Conservation (phyloP, 2,329 filamentous ascomycete genomes). For the Cercospora citrullina region DNA sequence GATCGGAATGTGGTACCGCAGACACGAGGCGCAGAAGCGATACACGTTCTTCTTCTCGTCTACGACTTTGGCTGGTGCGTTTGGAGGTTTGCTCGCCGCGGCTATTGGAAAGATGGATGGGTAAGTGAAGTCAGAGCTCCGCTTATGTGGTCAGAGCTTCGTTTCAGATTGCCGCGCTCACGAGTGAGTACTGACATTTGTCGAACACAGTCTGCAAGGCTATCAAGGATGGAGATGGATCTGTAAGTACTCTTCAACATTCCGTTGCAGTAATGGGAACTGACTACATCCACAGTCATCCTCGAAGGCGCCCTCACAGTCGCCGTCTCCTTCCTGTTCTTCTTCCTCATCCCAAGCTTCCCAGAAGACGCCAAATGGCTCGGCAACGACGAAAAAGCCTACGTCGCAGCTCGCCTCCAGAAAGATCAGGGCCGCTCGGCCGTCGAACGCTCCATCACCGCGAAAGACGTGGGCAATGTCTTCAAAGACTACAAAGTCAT, state of each 20-base stretch:
- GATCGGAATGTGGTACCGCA: slow-evolving; percentile 78
- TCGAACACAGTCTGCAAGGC: slow-evolving; percentile 46
- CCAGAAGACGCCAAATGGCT: slow-evolving; percentile 54
- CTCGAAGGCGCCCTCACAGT: slow-evolving; percentile 57
- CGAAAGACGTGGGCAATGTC: slow-evolving; percentile 46
- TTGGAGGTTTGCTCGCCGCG: slow-evolving; percentile 80
- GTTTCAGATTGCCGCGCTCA: not conserved
- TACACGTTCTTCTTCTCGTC: slow-evolving; percentile 93
- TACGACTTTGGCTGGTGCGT: slow-evolving; percentile 77
- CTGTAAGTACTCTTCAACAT: not conserved
- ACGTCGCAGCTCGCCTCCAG: slow-evolving; percentile 49
- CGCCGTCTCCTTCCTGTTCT: slow-evolving; percentile 48
- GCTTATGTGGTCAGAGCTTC: not conserved
- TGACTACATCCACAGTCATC: slow-evolving; percentile 57
- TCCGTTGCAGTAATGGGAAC: too few species aligned
- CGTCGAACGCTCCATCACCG: slow-evolving; percentile 46
- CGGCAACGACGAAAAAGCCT: slow-evolving; percentile 47
- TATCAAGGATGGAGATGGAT: slow-evolving; percentile 75
- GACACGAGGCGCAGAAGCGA: slow-evolving; percentile 83
- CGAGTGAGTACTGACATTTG: not conserved
- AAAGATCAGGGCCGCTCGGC: slow-evolving; percentile 52
- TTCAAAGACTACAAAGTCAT: slow-evolving; percentile 54
- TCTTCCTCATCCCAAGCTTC: slow-evolving; percentile 52
- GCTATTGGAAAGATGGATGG: slow-evolving; percentile 86
- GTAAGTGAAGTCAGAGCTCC: slow-evolving; percentile 44